Percentiles rank a stretch among this genome's conserved stretches.
These are phyloP conservation scores for Monilinia aucupariae DNA, from an alignment of 2,329 filamentous ascomycete species.

Conservation along the genomic window DNA sequence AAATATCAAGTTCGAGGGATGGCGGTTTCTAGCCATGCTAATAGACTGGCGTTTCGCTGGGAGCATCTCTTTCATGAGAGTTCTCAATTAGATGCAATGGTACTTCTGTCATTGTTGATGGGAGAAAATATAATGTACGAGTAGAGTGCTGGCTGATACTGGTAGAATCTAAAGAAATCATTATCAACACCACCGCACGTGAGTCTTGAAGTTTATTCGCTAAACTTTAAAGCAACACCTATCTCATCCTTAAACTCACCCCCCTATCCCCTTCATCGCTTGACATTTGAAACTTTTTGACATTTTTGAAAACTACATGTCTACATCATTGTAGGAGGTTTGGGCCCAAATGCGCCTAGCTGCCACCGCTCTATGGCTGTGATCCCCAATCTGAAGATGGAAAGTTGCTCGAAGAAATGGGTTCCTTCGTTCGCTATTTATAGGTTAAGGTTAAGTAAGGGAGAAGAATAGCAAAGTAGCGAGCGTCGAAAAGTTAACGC, in stretches of 20 bases:
- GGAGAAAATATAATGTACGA: constrained; percentile 44
- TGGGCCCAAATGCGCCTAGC: constrained; percentile 7
- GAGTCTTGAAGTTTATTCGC: too few species aligned
- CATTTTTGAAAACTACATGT: constrained; percentile 33
- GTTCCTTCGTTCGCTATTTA: constrained; percentile 24
- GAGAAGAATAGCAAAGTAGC: constrained; percentile 30
- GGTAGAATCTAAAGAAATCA: constrained; percentile 37
- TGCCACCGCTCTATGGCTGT: not conserved
- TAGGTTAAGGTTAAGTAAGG: too few species aligned
- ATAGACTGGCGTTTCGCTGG: constrained; percentile 54
- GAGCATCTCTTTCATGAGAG: constrained; percentile 46
- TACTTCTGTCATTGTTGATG: constrained; percentile 42
- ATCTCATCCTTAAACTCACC: not conserved
- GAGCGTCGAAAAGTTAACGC: constrained; percentile 42
- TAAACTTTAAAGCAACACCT: not conserved
- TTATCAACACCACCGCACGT: constrained; percentile 49
- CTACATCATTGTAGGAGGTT: constrained; percentile 15
- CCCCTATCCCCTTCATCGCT: not conserved
- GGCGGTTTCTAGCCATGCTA: constrained; percentile 42
- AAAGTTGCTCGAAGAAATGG: constrained; percentile 11
- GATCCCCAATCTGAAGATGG: not conserved
- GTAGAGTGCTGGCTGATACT: too few species aligned
- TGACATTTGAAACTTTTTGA: constrained; percentile 34
- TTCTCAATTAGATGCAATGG: constrained; percentile 43
- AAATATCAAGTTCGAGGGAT: constrained; percentile 41